Evolutionary conservation across 2,329 filamentous ascomycete genomes (phyloP), one percentile per base, ranked within the genome.

Genomic region (Penicillium hesseltinei): DNA sequence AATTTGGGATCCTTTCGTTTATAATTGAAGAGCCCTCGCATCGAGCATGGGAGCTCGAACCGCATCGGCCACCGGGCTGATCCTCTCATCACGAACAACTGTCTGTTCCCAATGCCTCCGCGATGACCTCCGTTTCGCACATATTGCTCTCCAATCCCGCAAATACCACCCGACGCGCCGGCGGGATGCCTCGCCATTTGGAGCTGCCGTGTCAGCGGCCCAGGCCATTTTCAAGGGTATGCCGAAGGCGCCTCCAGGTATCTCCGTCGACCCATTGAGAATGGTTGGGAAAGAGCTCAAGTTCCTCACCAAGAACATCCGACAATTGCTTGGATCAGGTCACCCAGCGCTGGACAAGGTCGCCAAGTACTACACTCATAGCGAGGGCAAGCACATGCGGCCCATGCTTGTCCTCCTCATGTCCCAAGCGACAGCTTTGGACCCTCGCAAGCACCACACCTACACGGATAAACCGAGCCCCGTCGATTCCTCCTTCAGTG

Each of bases 221-320:
- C 84, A 80, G 65, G 75, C 72, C 43, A 69, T 78, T 52, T 73
- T 79, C 64, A 77, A 79, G 60, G 72, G 76, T 38, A 66, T 78
- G 38, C 76, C 70, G 33, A 75, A 71, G 61, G 66, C 69, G 46
- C 71, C 75, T 39, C 63, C 73, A 15, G 83, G 84, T 57, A 85
- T 96, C 78, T 84, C 87, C 60, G 85, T 96, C 69, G 93, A 97
- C 73, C 93, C 93, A 35, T 83, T 97, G 69, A 86, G 90, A 61
- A 89, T 91, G 35, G 92, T 97, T 35, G 93, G 91, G 61, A 95
- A 96, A 78, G 93, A 97, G 81, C 91, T 99, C 87, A 94, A 96
- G 77, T 95, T 92, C 68, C 79, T 97, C 70, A 96, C 90, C 11
- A 92, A 92, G 54, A 96, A 97, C 69, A 96, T 97, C 75, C 84